Conservation (phyloP, 2,329 filamentous ascomycete genomes). For the Sporothrix brunneoviolacea region DNA sequence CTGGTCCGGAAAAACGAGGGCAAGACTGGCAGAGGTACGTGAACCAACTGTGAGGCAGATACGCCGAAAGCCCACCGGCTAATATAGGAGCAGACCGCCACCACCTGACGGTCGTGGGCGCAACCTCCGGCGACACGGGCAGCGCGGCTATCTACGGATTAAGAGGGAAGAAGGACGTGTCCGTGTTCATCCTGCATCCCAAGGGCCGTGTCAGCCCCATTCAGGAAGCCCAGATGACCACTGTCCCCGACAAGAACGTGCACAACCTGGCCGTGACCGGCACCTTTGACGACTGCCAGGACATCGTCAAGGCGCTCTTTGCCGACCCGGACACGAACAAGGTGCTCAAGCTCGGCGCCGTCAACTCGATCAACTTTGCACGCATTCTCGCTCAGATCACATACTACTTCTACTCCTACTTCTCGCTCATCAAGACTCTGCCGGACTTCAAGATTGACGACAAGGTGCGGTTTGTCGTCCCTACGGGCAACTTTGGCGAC, state of each 20-base stretch:
- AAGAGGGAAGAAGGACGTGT: slow-evolving; percentile 92
- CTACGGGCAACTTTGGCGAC: slow-evolving; percentile 92
- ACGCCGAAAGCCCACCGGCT: neutral
- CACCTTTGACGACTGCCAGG: slow-evolving; percentile 95
- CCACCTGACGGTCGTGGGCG: slow-evolving; percentile 79
- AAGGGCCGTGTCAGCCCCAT: slow-evolving; percentile 86
- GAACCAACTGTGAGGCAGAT: too few relatives aligned
- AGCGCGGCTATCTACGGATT: slow-evolving; percentile 95
- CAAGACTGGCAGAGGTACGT: slow-evolving; percentile 51
- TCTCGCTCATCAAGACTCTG: slow-evolving; percentile 61
- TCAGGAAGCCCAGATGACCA: slow-evolving; percentile 97
- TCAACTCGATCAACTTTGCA: slow-evolving; percentile 96
- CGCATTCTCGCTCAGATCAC: slow-evolving; percentile 93
- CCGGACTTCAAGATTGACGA: slow-evolving; percentile 56
- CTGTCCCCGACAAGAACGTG: slow-evolving; percentile 81
- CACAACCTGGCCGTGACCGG: slow-evolving; percentile 86
- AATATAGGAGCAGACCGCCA: slow-evolving; percentile 52
- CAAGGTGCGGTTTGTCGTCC: slow-evolving; percentile 77
- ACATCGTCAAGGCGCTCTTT: slow-evolving; percentile 91
- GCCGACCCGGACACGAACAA: slow-evolving; percentile 77
- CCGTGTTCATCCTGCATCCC: slow-evolving; percentile 89
- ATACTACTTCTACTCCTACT: slow-evolving; percentile 96
- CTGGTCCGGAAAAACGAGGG: slow-evolving; percentile 65
- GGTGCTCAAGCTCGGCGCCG: slow-evolving; percentile 76
- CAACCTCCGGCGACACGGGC: slow-evolving; percentile 83